phyloP scores from a whole-genome alignment of 441 rosid species.

The Hura crepitans region DNA sequence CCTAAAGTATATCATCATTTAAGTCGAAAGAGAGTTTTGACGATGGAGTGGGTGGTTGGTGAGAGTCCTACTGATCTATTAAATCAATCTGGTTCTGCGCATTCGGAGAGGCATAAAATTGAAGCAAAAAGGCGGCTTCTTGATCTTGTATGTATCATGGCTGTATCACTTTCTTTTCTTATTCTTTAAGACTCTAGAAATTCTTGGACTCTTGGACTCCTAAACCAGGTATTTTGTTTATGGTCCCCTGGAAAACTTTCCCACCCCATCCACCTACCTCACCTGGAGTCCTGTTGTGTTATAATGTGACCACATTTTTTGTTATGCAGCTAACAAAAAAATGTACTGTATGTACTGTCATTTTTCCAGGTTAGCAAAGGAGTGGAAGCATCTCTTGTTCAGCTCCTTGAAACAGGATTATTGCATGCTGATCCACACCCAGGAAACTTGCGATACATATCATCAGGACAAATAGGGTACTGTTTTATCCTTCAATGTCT shows the following conservation, averaged over 20 bases:
- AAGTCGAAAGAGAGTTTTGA: constrained; percentile 74
- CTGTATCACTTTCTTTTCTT: neutral
- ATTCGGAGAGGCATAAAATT: constrained; percentile 50
- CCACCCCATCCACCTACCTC: neutral
- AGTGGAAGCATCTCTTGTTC: constrained; percentile 82
- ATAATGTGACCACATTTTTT: neutral
- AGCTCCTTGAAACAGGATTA: constrained; percentile 91
- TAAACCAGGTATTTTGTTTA: neutral
- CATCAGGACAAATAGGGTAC: constrained; percentile 88
- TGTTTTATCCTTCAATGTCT: constrained; percentile 16
- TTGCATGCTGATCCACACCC: constrained; percentile 99
- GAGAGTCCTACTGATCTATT: constrained; percentile 76
- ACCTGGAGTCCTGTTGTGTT: neutral
- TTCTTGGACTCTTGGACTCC: constrained; percentile 7
- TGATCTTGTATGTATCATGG: constrained; percentile 56
- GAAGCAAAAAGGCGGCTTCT: constrained; percentile 73
- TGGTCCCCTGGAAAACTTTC: neutral
- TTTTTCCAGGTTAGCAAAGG: constrained; percentile 78
- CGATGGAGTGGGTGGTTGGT: constrained; percentile 98
- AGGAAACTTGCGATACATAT: constrained; percentile 81
- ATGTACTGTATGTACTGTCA: constrained; percentile 3
- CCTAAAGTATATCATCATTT: constrained; percentile 68
- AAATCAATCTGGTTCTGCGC: constrained; percentile 38
- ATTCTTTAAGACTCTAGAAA: neutral
- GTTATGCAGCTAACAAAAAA: neutral